Conservation (phyloP, 2,329 filamentous ascomycete genomes). For the Aspergillus amoenus region DNA sequence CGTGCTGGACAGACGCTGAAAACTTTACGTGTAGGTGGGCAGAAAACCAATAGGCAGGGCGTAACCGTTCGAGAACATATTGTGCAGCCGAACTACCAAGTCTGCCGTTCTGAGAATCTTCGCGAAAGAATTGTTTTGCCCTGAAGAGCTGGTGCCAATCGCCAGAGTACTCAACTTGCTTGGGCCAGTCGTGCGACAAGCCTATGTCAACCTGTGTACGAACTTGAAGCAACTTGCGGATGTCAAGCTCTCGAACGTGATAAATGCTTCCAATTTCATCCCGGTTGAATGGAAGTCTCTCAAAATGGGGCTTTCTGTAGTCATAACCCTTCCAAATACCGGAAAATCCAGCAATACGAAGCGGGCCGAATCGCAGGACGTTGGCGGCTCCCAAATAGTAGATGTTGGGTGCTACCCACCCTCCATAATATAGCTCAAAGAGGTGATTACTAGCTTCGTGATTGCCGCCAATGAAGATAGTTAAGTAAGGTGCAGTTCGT, state of each 20-base stretch:
- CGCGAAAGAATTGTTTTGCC: constrained; percentile 71
- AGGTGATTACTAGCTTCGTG: constrained; percentile 91
- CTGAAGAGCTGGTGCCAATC: constrained; percentile 67
- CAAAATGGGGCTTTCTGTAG: constrained; percentile 78
- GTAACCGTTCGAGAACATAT: constrained; percentile 75
- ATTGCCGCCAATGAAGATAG: constrained; percentile 90
- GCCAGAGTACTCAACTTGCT: constrained; percentile 75
- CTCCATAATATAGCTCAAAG: constrained; percentile 92
- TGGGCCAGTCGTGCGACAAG: constrained; percentile 94
- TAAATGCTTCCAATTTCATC: constrained; percentile 81
- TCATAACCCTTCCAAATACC: constrained; percentile 95
- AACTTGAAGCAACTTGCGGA: constrained; percentile 82
- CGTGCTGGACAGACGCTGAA: constrained; percentile 60
- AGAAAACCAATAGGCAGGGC: constrained; percentile 87
- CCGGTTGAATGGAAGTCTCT: constrained; percentile 78
- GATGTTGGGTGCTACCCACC: constrained; percentile 95
- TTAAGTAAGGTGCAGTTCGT: constrained; percentile 78
- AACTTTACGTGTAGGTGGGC: constrained; percentile 93
- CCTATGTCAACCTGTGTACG: constrained; percentile 88
- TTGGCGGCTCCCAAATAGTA: constrained; percentile 96
- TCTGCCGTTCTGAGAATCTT: constrained; percentile 71
- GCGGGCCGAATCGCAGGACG: constrained; percentile 75
- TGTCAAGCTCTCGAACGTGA: constrained; percentile 84
- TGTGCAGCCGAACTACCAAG: constrained; percentile 79
- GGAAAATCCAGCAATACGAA: constrained; percentile 85